Evolutionary conservation across 2,329 filamentous ascomycete genomes (phyloP).

Genomic region (Botrytis byssoidea): DNA sequence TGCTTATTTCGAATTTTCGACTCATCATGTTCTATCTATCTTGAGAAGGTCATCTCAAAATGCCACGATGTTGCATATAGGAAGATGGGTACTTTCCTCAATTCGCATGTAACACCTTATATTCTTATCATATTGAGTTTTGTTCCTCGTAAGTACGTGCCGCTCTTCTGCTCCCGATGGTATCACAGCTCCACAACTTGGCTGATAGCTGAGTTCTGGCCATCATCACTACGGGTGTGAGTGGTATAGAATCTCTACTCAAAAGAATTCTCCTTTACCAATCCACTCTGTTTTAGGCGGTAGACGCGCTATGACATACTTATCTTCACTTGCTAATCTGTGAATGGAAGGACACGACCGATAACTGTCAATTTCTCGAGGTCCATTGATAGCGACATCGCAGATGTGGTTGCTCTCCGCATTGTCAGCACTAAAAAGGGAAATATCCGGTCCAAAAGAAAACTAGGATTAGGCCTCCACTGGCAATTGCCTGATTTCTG

Average conservation of each 20-base stretch:
- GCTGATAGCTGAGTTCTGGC: background rate
- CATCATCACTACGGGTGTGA: background rate
- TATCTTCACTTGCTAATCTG: background rate
- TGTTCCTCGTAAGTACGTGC: slow-evolving; percentile 7
- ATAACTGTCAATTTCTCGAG: background rate
- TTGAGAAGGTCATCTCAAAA: background rate
- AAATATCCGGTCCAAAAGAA: background rate
- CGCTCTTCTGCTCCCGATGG: slow-evolving; percentile 1
- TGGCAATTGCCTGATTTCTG: background rate
- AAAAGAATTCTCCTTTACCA: background rate
- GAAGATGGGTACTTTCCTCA: slow-evolving; percentile 8
- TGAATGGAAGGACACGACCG: background rate
- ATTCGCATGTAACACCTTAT: background rate
- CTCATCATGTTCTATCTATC: background rate
- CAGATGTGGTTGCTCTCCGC: background rate
- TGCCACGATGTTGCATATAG: slow-evolving; percentile 17
- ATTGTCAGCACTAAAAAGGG: background rate
- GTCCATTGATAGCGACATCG: background rate
- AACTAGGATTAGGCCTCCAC: slow-evolving; percentile 1
- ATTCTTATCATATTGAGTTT: slow-evolving; percentile 1
- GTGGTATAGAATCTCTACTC: background rate
- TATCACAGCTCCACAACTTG: slow-evolving; percentile 1
- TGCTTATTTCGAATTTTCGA: background rate
- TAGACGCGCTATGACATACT: slow-evolving; percentile 7
- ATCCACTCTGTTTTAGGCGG: background rate